Conservation (phyloP, 1,284 basidiomycete genomes). For the Heterobasidion irregulare region DNA sequence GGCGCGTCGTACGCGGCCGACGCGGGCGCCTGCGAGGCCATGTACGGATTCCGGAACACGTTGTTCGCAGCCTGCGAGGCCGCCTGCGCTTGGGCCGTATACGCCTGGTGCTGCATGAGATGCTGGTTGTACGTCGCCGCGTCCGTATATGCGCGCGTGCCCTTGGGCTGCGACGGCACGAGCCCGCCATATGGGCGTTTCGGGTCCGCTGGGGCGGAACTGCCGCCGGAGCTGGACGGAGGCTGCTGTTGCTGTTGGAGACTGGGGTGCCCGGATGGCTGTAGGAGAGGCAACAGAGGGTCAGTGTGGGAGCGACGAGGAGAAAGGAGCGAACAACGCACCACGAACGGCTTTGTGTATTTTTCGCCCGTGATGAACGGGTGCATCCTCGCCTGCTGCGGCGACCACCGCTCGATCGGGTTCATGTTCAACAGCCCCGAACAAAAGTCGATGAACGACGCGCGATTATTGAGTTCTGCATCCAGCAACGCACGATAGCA, state of each 20-base stretch:
- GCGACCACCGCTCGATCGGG: slow-evolving; percentile 93
- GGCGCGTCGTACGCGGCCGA: slow-evolving; percentile 11
- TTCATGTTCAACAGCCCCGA: slow-evolving; percentile 91
- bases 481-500: not conserved
- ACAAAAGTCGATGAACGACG: slow-evolving; percentile 97
- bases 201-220: slow-evolving; percentile 37
- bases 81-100: slow-evolving; percentile 76
- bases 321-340: slow-evolving; percentile 32
- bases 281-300: slow-evolving; percentile 6
- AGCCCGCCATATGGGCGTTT: slow-evolving; percentile 95
- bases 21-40: slow-evolving; percentile 34
- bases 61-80: slow-evolving; percentile 58
- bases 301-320: not conserved
- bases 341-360: slow-evolving; percentile 82
- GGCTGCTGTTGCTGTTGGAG: slow-evolving; percentile 15
- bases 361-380: slow-evolving; percentile 99
- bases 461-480: slow-evolving; percentile 86
- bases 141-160: slow-evolving; percentile 82
- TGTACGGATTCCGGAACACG: slow-evolving; percentile 68
- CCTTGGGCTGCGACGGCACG: slow-evolving; percentile 72
- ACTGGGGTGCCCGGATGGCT: slow-evolving; percentile 35
- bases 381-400: slow-evolving; percentile 92
- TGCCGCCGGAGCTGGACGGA: slow-evolving; percentile 20
- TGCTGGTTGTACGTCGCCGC: slow-evolving; percentile 94
- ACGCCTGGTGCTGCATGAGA: slow-evolving; percentile 88